Evolutionary conservation across 1,284 basidiomycete genomes (phyloP).

Genomic region (Papiliotrema nemorosa): DNA sequence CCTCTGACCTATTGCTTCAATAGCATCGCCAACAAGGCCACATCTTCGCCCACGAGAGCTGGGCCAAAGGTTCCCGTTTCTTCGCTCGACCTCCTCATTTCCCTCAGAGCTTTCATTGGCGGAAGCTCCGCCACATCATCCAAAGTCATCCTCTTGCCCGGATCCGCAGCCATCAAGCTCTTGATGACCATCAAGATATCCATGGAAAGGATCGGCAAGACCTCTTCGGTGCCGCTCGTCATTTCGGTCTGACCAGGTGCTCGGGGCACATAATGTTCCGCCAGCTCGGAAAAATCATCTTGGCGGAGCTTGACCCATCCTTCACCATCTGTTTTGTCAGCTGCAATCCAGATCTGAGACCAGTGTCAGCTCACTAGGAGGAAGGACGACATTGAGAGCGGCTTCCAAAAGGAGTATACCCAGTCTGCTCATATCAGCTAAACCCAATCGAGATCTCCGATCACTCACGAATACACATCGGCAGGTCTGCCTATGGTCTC

Average conservation of each 20-base stretch:
- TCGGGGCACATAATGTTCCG: conserved; percentile 49
- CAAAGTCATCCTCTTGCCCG: conserved; percentile 58
- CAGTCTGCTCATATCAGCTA: conserved; percentile 56
- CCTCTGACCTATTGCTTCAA: too few relatives aligned
- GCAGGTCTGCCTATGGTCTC: conserved; percentile 83
- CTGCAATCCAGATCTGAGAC: background rate
- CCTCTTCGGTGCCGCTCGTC: conserved; percentile 6
- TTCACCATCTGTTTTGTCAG: conserved; percentile 52
- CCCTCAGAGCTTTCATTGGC: conserved; percentile 58
- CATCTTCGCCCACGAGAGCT: too few relatives aligned
- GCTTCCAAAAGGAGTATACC: conserved; percentile 93
- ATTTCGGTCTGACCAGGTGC: conserved; percentile 8
- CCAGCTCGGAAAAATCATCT: conserved; percentile 87
- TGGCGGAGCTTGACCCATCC: conserved; percentile 89
- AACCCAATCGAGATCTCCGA: too few relatives aligned
- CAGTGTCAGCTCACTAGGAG: conserved; percentile 82
- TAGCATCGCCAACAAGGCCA: too few relatives aligned
- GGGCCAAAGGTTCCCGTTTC: too few relatives aligned
- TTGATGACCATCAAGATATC: conserved; percentile 65
- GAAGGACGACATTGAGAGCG: conserved; percentile 88
- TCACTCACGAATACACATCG: conserved; percentile 82
- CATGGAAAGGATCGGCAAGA: conserved; percentile 54
- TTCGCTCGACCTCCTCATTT: conserved; percentile 3
- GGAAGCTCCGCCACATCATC: conserved; percentile 58
- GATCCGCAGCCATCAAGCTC: conserved; percentile 73